Base-by-base conservation (phyloP, 768 basidiomycete genomes). In the Rhizopogon rudus region DNA sequence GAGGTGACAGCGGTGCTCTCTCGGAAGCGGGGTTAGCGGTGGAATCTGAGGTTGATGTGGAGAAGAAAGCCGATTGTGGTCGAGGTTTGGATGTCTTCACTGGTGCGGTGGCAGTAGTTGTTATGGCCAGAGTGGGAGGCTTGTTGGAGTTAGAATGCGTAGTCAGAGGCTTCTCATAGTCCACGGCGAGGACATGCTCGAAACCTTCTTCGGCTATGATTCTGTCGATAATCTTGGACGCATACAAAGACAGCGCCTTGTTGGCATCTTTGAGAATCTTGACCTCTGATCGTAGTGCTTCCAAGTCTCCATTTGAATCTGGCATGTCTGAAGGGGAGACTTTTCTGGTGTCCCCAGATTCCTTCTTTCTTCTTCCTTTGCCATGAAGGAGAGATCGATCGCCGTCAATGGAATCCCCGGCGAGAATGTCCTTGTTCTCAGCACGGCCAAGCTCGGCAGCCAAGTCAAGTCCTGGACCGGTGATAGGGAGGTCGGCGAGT, bases 121-220 rank as follows among this genome's bases (percentile, higher is more conserved):
- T 63, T 44, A 67, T 48, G 63, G 59, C 60, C 60, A 35, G 71
- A 54, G 28, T 65, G 59, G 51, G 74, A 54, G 53, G 66, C 54
- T 60, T 66, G 10, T 67, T 62, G 12, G 78, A 67, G 16, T 77
- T 73, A 12, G 73, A 66, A 12, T 83, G 74, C 35, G 81, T 81
- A 10, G 74, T 71, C 10, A 76, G 75, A 31, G 80, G 74, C 56
- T 82, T 81, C 46, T 90, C 88, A 62, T 91, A 96, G 69, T 98
- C 95, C 44, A 83, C 86, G n/a, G 95, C 91, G 37, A 98, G 82
- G 53, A 98, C 90, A 63, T 96, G 93, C 70, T 98, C 96, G 72
- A 96, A 98, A 22, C 94, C 94, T 71, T 97, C 95, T 70, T 95
- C 89, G 1, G 89, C 82, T 63, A 98, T 96, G 66, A 98, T 97